Conservation (phyloP, 2,329 filamentous ascomycete genomes). For the Didymella sp. region DNA sequence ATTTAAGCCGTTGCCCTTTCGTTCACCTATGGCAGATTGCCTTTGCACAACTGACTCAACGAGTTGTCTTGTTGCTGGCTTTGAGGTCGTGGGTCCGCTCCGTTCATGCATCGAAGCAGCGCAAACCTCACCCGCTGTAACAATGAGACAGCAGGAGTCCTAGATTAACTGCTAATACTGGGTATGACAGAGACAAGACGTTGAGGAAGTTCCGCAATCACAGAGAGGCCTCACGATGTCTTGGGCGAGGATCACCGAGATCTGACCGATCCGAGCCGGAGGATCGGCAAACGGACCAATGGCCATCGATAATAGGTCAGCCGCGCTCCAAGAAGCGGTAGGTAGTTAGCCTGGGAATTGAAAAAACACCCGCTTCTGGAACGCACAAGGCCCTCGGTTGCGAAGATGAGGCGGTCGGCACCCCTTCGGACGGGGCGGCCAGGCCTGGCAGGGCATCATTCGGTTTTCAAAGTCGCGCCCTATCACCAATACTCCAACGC, state of each 20-base stretch:
- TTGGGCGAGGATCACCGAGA: constrained; percentile 6
- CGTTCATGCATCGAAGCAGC: neutral
- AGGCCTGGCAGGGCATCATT: neutral
- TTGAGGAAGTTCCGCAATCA: neutral
- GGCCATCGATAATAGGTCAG: neutral
- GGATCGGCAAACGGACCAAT: neutral
- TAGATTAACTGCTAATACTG: neutral
- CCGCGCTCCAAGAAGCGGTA: neutral
- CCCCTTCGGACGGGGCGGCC: neutral
- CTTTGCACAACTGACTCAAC: neutral
- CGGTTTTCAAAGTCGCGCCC: neutral
- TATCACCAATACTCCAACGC: neutral
- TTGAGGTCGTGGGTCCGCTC: neutral
- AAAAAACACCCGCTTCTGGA: neutral
- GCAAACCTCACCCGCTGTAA: neutral
- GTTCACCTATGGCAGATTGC: neutral
- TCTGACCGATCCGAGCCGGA: neutral
- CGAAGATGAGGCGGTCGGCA: neutral
- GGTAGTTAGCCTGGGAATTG: neutral
- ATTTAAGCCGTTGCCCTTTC: neutral
- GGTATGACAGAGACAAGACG: neutral
- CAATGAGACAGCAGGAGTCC: neutral
- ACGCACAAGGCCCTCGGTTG: neutral
- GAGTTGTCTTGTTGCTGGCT: neutral
- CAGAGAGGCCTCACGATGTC: neutral